Evolutionary conservation across 2,329 filamentous ascomycete genomes (phyloP).

Genomic region (Hyphodiscus sp.): DNA sequence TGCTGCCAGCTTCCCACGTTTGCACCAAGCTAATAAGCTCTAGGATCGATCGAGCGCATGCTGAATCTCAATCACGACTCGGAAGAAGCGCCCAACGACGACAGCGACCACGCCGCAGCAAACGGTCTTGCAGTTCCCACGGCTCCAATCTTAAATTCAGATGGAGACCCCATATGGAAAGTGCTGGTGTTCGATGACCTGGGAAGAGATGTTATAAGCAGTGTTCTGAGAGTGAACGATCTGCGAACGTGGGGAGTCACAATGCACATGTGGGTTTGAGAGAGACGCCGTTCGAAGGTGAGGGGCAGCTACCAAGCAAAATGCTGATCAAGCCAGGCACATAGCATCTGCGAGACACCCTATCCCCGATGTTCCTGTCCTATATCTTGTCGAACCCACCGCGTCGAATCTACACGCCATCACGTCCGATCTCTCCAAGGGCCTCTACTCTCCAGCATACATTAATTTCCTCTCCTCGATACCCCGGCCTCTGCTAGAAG

Average conservation of each 20-base stretch:
- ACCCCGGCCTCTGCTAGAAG: constrained; percentile 82
- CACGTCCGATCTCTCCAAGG: constrained; percentile 77
- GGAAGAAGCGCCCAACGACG: constrained; percentile 45
- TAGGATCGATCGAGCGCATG: constrained; percentile 90
- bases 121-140: constrained; percentile 61
- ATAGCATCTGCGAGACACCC: constrained; percentile 75
- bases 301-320: constrained; percentile 1
- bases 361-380: constrained; percentile 92
- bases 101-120: constrained; percentile 53
- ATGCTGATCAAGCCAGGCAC: constrained; percentile 49
- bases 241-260: constrained; percentile 91
- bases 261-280: constrained; percentile 70
- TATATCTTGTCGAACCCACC: constrained; percentile 93
- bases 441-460: constrained; percentile 87
- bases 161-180: constrained; percentile 96
- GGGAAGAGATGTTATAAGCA: constrained; percentile 93
- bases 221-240: constrained; percentile 89
- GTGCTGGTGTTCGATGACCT: constrained; percentile 90
- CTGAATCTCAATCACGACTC: constrained; percentile 82
- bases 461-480: constrained; percentile 96
- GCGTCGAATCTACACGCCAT: constrained; percentile 74
- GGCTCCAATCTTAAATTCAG: constrained; percentile 75
- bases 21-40: neutral
- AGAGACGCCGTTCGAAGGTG: neutral
- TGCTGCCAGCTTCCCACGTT: constrained; percentile 17